These are phyloP conservation scores for Trypethelium eluteriae DNA, from an alignment of 495 filamentous ascomycete species.

Conservation along the genomic window DNA sequence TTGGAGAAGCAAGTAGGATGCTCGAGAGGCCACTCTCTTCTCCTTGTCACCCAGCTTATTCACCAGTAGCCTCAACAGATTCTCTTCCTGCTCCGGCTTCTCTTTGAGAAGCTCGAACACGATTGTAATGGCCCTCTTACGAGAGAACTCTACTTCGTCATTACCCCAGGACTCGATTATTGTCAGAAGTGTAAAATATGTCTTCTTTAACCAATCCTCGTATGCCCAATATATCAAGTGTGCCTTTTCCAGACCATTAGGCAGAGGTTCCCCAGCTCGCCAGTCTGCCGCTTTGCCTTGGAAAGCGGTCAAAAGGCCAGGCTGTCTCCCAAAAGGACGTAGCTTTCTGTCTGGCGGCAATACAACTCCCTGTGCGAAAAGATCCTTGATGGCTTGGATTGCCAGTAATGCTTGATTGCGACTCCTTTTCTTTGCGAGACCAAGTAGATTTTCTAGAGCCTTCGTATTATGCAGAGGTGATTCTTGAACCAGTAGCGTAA, in stretches of 20 bases:
- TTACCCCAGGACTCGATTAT: slow-evolving; percentile 83
- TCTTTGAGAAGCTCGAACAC: slow-evolving; percentile 84
- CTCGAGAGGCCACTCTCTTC: slow-evolving; percentile 86
- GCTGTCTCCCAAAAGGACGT: slow-evolving; percentile 69
- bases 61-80: slow-evolving; percentile 79
- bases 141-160: slow-evolving; percentile 87
- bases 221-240: slow-evolving; percentile 87
- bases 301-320: slow-evolving; percentile 61
- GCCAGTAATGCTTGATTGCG: slow-evolving; percentile 91
- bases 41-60: slow-evolving; percentile 94
- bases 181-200: slow-evolving; percentile 85
- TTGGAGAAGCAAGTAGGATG: slow-evolving; percentile 88
- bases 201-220: slow-evolving; percentile 87
- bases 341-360: slow-evolving; percentile 77
- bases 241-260: slow-evolving; percentile 57
- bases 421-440: slow-evolving; percentile 77
- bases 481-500: slow-evolving; percentile 89
- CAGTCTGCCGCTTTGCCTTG: slow-evolving; percentile 52
- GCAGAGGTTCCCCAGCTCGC: slow-evolving; percentile 58
- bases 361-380: slow-evolving; percentile 78
- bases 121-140: slow-evolving; percentile 75
- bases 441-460: slow-evolving; percentile 72
- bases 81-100: slow-evolving; percentile 96
- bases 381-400: slow-evolving; percentile 82
- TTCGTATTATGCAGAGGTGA: slow-evolving; percentile 89